Evolutionary conservation across 257 asterid genomes (phyloP), one percentile per base, ranked within the genome.

Genomic region (Gentiana straminea): DNA sequence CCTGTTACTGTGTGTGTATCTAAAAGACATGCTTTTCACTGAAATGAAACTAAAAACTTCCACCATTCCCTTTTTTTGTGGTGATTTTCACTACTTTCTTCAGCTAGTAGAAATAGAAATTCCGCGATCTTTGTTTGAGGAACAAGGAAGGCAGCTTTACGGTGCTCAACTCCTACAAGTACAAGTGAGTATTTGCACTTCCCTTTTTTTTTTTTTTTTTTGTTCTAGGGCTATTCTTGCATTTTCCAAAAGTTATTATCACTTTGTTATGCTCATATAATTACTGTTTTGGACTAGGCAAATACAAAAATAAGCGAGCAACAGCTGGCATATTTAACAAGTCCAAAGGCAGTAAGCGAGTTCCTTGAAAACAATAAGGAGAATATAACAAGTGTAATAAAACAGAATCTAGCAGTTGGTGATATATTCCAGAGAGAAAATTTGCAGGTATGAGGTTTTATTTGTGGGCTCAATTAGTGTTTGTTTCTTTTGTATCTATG

Each of bases 331-430:
- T 75, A 86, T 55, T 60, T 91, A 63, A 87, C 96, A 55, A 87
- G 94, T 71, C 96, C 96, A 10, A 79, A 75, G 81, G 95, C 94
- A 33, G 98, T 91, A 65, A 84, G 69, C 61, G 83, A 82, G 66
- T 91, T 64, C 77, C 78, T 91, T 62, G 77, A 76, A 62, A 78
- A 45, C 63, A 92, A 87, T 66, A 72, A 64, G 67, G 98, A 87
- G 64, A 91, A 87, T 36, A 87, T 87, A 68, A 75, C 70, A 5
- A 77, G 44, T 58, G 77, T 91, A 41, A 83, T 91, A 64, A 87
- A 80, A 75, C 98, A 91, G 79, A 91, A 87, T 73, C 70, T 91
- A 61, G 96, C 98, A 49, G 92, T 91, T 70, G 98, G 98, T 4
- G 98, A 91, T 81, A 77, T 91, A 66, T 91, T 76, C 76, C 78